phyloP scores from a whole-genome alignment of 768 basidiomycete genomes.

The Mycena vitilis region DNA sequence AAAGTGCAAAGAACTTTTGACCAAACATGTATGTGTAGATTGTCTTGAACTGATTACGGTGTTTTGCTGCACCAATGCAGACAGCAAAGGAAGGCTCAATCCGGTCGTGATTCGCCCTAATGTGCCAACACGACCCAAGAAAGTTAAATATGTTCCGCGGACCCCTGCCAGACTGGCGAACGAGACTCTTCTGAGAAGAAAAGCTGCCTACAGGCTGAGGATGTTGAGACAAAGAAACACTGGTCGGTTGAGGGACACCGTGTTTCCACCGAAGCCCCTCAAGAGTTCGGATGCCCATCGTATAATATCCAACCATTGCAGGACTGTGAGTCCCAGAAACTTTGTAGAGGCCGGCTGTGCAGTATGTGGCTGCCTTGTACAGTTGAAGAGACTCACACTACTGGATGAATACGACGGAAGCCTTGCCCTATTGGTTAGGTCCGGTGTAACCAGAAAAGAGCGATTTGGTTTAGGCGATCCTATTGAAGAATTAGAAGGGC shows the following conservation, averaged over 20 bases:
- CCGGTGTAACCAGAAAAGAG: not conserved
- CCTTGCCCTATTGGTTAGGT: not conserved
- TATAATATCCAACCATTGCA: not conserved
- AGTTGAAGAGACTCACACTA: not conserved
- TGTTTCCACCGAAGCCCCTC: not conserved
- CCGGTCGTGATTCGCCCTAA: too few relatives aligned
- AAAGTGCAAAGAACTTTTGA: not conserved
- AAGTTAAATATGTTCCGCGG: not conserved
- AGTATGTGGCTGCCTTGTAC: not conserved
- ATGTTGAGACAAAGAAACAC: not conserved
- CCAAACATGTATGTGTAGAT: not conserved
- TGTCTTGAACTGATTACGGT: not conserved
- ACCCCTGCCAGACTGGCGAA: not conserved
- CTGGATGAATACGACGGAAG: not conserved
- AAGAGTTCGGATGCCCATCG: not conserved
- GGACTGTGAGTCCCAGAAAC: not conserved
- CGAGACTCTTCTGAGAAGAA: not conserved
- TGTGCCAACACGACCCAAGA: not conserved
- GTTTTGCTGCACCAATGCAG: not conserved
- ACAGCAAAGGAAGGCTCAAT: not conserved
- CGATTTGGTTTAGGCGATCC: not conserved
- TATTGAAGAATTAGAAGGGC: slow-evolving; percentile 4
- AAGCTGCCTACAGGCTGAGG: not conserved
- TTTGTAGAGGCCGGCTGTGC: slow-evolving; percentile 1
- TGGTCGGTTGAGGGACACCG: not conserved